Evolutionary conservation across 495 filamentous ascomycete genomes (phyloP).

Genomic region (Pyrenula massariospora): DNA sequence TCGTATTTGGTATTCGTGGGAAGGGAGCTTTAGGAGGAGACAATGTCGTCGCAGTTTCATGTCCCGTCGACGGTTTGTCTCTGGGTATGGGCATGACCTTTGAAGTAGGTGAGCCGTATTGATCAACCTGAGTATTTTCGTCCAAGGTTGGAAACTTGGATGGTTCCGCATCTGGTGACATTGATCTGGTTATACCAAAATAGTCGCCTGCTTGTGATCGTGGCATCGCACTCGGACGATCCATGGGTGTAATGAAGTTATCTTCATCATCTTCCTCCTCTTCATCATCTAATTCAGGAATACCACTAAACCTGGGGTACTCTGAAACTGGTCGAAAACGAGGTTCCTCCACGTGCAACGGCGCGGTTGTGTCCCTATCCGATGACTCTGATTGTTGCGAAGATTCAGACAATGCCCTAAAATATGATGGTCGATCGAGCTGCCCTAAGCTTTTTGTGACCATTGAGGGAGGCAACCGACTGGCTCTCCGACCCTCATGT

Average conservation of each 20-base stretch:
- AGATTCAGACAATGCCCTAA: slow-evolving; percentile 16
- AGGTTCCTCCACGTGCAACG: slow-evolving; percentile 48
- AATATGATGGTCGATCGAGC: slow-evolving; percentile 55
- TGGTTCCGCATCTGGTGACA: slow-evolving; percentile 36
- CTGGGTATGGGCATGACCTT: not conserved
- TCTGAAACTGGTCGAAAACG: slow-evolving; percentile 56
- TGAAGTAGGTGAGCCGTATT: not conserved
- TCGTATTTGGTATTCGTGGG: not conserved
- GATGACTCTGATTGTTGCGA: slow-evolving; percentile 17
- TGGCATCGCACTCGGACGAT: slow-evolving; percentile 4
- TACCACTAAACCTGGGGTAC: slow-evolving; percentile 59
- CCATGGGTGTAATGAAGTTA: slow-evolving; percentile 2
- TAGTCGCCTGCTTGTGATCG: slow-evolving; percentile 14
- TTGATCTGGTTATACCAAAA: slow-evolving; percentile 31
- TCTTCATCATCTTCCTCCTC: slow-evolving; percentile 19
- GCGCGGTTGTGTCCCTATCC: slow-evolving; percentile 19
- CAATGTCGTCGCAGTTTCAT: slow-evolving; percentile 1
- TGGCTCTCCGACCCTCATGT: slow-evolving; percentile 59
- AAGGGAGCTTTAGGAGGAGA: not conserved
- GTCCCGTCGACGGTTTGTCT: not conserved
- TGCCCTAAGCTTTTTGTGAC: slow-evolving; percentile 64
- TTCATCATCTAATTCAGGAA: slow-evolving; percentile 42
- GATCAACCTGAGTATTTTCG: not conserved
- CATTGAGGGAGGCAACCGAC: slow-evolving; percentile 70
- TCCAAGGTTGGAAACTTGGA: slow-evolving; percentile 4